phyloP scores from a whole-genome alignment of 768 basidiomycete species.

The Termitomyces sp. region DNA sequence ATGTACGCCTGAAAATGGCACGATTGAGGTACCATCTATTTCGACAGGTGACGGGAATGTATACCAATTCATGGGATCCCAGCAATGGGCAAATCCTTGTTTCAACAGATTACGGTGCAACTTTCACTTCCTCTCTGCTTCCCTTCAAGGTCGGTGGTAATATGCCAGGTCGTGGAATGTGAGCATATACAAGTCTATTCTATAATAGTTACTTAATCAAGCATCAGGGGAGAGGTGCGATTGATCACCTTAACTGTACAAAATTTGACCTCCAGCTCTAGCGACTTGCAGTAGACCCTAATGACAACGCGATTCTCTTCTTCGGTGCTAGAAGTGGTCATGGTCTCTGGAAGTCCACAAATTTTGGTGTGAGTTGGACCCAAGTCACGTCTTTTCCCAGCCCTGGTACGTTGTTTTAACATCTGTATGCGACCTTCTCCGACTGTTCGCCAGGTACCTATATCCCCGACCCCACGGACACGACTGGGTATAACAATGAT shows the following conservation, averaged over 20 bases:
- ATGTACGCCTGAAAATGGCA: slow-evolving; percentile 5
- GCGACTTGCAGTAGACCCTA: slow-evolving; percentile 63
- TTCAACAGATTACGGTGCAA: slow-evolving; percentile 55
- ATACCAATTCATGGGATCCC: slow-evolving; percentile 61
- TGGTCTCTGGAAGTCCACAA: slow-evolving; percentile 64
- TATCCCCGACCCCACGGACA: slow-evolving; percentile 49
- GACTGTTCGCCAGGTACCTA: slow-evolving; percentile 39
- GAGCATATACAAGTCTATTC: slow-evolving; percentile 16
- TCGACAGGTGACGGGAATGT: slow-evolving; percentile 52
- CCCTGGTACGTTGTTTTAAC: slow-evolving; percentile 37
- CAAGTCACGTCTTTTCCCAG: slow-evolving; percentile 59
- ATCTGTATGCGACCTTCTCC: background rate
- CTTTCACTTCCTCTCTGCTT: slow-evolving; percentile 47
- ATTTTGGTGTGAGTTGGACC: slow-evolving; percentile 56
- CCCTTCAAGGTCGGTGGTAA: slow-evolving; percentile 71
- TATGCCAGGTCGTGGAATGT: slow-evolving; percentile 68
- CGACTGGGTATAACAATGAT: slow-evolving; percentile 40
- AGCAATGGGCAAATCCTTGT: slow-evolving; percentile 62
- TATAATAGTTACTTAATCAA: slow-evolving; percentile 3
- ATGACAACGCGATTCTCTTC: slow-evolving; percentile 57
- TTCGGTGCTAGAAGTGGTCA: slow-evolving; percentile 65
- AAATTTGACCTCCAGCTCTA: slow-evolving; percentile 18
- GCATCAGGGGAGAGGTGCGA: slow-evolving; percentile 44
- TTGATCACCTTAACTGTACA: background rate
- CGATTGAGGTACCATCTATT: background rate